Conservation (phyloP, 1,139 yeast species). For the Debaryomyces udenii region DNA sequence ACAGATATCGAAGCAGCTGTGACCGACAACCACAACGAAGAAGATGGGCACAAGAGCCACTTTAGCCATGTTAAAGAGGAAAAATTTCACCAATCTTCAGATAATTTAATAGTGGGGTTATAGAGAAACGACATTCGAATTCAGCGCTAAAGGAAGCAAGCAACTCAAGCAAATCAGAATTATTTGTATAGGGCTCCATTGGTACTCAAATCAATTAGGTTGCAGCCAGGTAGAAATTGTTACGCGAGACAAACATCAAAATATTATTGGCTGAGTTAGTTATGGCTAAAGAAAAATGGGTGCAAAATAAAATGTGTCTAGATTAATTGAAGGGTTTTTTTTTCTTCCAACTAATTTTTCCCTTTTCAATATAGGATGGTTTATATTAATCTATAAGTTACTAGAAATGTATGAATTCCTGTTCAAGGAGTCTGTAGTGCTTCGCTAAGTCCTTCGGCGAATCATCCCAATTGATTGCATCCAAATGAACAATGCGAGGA, state of each 20-base stretch:
- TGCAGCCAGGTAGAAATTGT: no score
- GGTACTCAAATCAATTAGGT: no score
- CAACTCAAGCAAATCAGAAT: background rate
- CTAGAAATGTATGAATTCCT: conserved; percentile 9
- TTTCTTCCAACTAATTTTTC: background rate
- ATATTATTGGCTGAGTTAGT: no score
- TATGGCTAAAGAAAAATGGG: no score
- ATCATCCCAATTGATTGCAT: conserved; percentile 27
- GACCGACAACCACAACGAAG: background rate
- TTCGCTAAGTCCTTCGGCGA: conserved; percentile 7
- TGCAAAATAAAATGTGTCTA: background rate
- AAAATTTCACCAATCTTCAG: conserved; percentile 29
- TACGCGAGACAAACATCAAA: no score
- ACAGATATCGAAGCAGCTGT: background rate
- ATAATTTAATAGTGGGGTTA: conserved; percentile 36
- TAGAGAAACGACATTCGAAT: no score
- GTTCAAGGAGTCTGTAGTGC: conserved; percentile 5
- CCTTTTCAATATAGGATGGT: background rate
- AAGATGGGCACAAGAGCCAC: background rate
- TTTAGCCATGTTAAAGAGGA: conserved; percentile 25
- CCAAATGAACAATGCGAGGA: conserved; percentile 13
- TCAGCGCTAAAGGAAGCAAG: no score
- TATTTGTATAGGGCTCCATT: background rate
- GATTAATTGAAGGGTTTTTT: background rate
- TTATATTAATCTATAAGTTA: background rate